These are phyloP conservation scores for Nothomitra cinnamomea DNA, from an alignment of 2,329 filamentous ascomycete species.

Conservation along the genomic window DNA sequence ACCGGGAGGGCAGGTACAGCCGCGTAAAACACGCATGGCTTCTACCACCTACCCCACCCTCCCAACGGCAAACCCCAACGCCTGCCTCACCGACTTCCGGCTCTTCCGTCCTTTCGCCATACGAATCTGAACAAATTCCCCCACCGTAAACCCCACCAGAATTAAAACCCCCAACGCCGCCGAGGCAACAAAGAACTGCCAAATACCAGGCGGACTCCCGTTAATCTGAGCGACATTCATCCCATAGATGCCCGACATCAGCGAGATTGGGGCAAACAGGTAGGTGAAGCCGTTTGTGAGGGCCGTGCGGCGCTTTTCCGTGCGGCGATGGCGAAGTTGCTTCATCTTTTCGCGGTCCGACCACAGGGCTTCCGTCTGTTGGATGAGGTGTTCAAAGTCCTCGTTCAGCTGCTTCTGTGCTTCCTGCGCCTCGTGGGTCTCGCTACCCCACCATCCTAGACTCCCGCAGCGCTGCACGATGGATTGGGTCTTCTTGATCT, in stretches of 20 bases:
- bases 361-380: conserved; percentile 16
- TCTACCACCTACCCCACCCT: conserved; percentile 13
- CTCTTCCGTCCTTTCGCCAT: conserved; percentile 7
- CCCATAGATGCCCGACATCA: conserved; percentile 16
- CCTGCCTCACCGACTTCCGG: conserved; percentile 9
- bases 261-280: conserved; percentile 14
- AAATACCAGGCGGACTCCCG: conserved; percentile 14
- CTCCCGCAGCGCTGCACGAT: conserved; percentile 14
- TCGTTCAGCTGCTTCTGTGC: conserved; percentile 11
- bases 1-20: too few relatives aligned
- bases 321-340: conserved; percentile 10
- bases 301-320: conserved; percentile 12
- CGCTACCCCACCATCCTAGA: conserved; percentile 11
- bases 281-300: conserved; percentile 17
- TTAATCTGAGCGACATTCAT: conserved; percentile 17
- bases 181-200: conserved; percentile 17
- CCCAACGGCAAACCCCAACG: conserved; percentile 12
- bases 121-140: conserved; percentile 10
- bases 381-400: conserved; percentile 15
- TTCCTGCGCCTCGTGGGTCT: conserved; percentile 3
- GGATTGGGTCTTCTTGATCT: conserved; percentile 14
- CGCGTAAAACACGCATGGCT: too few relatives aligned
- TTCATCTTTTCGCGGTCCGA: conserved; percentile 13
- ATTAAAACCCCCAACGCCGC: conserved; percentile 11
- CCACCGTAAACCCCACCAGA: conserved; percentile 7